Base-by-base conservation (phyloP, 495 filamentous ascomycete species). In the Aspergillus bertholletiae region DNA sequence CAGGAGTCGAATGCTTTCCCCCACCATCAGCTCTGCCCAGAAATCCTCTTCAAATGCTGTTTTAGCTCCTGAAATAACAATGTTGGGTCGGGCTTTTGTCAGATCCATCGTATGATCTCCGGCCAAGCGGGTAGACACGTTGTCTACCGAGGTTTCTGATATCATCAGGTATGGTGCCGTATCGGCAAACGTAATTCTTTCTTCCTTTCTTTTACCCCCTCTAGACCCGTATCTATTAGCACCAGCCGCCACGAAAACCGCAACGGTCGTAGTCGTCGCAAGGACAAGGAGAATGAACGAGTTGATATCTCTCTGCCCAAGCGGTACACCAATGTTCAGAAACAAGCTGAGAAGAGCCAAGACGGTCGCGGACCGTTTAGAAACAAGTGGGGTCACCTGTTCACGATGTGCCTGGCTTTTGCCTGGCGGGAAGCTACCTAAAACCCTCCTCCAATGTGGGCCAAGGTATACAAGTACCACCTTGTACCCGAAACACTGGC, bases 51-150 rank as follows among this genome's bases (percentile, higher is more conserved):
- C 92, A 69, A 81, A 97, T 0, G 84, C 77, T 8, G 61, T 60
- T 22, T 71, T 62, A 2, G 78, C 76, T 1, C 84, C 86, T 9
- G 80, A 77, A 7, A 96, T 67, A 7, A 96, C 84, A 37, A 96
- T 82, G 60, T 96, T 96, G 0, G 91, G 87, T 24, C 93, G 82
- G 70, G 96, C 92, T 63, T 92, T 94, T 11, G 83, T 85, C 61
- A 89, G 80, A 57, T 88, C 84, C 75, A 91, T 83, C n/a, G 73
- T 57, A 28, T 78, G 64, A 2, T 72, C 79, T 0, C 68, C 74
- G 0, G 78, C 70, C 4, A 95, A 64, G 1, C 89, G 81, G 3
- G 67, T 59, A 20, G 79, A 81, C 41, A 96, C 83, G 54, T 89
- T 75, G 8, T 74, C 66, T 9, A 93, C 74, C 1, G 90, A 96